These are phyloP conservation scores for Phyllosticta citriasiana DNA, from an alignment of 2,329 filamentous ascomycete species.

Conservation along the genomic window DNA sequence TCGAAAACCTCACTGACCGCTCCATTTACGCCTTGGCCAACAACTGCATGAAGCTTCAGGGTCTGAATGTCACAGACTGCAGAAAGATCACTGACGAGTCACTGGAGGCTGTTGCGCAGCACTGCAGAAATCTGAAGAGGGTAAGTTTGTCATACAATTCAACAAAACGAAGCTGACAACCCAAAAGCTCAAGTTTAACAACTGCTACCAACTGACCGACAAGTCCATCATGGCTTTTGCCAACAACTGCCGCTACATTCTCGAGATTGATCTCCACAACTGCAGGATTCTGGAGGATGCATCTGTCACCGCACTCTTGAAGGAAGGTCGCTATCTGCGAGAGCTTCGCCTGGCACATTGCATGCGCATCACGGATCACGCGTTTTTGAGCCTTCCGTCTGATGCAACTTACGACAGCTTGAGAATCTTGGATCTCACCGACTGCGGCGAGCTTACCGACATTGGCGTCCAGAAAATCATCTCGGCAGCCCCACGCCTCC, in stretches of 20 bases:
- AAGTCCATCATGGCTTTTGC: slow-evolving; percentile 77
- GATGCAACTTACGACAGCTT: slow-evolving; percentile 71
- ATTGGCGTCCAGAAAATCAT: slow-evolving; percentile 83
- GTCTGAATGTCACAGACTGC: slow-evolving; percentile 85
- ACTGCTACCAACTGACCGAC: slow-evolving; percentile 77
- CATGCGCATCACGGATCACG: slow-evolving; percentile 72
- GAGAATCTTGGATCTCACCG: slow-evolving; percentile 87
- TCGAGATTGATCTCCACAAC: slow-evolving; percentile 91
- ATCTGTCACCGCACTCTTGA: slow-evolving; percentile 71
- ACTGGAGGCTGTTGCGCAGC: slow-evolving; percentile 68
- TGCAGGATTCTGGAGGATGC: slow-evolving; percentile 73
- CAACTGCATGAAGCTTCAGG: slow-evolving; percentile 77
- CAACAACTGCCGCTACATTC: slow-evolving; percentile 76
- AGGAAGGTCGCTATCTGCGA: slow-evolving; percentile 70
- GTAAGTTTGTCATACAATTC: slow-evolving; percentile 39
- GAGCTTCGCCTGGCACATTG: slow-evolving; percentile 84
- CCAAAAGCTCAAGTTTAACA: slow-evolving; percentile 79
- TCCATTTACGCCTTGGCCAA: slow-evolving; percentile 69
- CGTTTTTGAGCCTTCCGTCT: slow-evolving; percentile 69
- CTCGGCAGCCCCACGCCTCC: slow-evolving; percentile 70
- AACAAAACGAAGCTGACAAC: not conserved
- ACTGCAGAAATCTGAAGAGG: slow-evolving; percentile 77
- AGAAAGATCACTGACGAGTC: slow-evolving; percentile 77
- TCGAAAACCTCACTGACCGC: slow-evolving; percentile 69
- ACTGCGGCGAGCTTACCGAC: slow-evolving; percentile 75